These are phyloP conservation scores for Chaetomiaceae sp. DNA, from an alignment of 2,329 filamentous ascomycete genomes.

Conservation along the genomic window DNA sequence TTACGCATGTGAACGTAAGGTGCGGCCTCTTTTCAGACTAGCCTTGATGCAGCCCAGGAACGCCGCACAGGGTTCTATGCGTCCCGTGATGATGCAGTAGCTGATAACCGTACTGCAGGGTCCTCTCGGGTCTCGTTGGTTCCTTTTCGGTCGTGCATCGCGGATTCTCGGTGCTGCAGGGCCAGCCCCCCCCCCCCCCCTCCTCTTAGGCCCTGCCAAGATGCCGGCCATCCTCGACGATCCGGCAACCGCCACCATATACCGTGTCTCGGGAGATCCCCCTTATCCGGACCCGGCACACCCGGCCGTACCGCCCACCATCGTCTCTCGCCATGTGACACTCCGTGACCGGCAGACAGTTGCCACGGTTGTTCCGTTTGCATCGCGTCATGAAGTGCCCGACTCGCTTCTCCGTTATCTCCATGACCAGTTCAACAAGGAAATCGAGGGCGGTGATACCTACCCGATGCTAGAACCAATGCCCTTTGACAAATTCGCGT, in stretches of 20 bases:
- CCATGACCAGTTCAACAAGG: conserved; percentile 78
- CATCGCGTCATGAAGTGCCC: conserved; percentile 72
- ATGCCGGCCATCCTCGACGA: conserved; percentile 77
- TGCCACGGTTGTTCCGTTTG: conserved; percentile 79
- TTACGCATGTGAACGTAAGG: neutral
- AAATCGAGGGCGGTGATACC: conserved; percentile 88
- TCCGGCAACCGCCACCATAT: conserved; percentile 64
- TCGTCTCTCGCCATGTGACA: conserved; percentile 71
- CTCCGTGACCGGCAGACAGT: conserved; percentile 79
- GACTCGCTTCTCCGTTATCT: conserved; percentile 70
- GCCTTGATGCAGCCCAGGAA: neutral
- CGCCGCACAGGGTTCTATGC: neutral
- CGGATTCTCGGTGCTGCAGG: neutral
- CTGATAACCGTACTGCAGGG: neutral
- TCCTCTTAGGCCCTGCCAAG: neutral
- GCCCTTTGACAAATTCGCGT: conserved; percentile 67
- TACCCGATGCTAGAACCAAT: conserved; percentile 83
- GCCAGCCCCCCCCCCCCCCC: no score
- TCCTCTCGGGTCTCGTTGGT: neutral
- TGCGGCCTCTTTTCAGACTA: neutral
- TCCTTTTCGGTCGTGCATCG: neutral
- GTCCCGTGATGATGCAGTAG: neutral
- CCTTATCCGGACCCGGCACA: conserved; percentile 61
- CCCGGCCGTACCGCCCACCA: conserved; percentile 62
- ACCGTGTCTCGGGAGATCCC: conserved; percentile 61